Conservation (phyloP, 805 yeast genomes). For the Myxozyma lipomycoides region DNA sequence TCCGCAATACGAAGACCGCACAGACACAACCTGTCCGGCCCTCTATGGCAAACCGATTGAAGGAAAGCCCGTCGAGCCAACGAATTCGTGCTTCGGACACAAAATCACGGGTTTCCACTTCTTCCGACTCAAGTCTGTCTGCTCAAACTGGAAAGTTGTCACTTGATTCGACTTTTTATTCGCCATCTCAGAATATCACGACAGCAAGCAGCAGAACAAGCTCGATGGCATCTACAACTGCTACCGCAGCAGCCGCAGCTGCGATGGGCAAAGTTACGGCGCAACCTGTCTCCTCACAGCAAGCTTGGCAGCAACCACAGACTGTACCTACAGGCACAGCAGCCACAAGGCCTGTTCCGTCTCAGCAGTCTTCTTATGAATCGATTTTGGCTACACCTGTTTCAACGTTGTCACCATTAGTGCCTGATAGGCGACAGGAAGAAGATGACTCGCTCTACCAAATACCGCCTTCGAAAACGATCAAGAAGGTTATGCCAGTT, state of each 20-base stretch:
- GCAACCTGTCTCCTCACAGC: not conserved
- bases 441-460: not conserved
- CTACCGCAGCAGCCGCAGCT: constrained; percentile 8
- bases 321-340: constrained; percentile 21
- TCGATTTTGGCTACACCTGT: not conserved
- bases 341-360: constrained; percentile 26
- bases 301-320: constrained; percentile 1
- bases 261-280: constrained; percentile 2
- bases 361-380: not conserved
- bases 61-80: not conserved
- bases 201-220: not conserved
- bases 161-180: not conserved
- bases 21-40: not conserved
- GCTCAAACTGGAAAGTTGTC: not conserved
- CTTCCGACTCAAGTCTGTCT: constrained; percentile 1
- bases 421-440: not conserved
- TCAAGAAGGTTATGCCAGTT: not conserved
- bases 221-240: constrained; percentile 4
- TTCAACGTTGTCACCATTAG: not conserved
- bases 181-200: not conserved
- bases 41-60: not conserved
- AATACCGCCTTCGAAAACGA: constrained; percentile 1
- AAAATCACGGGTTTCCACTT: not conserved
- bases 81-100: not conserved
- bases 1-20: constrained; percentile 20